These are phyloP conservation scores for Cladosporium colombiae DNA, from an alignment of 2,329 filamentous ascomycete genomes.

Conservation along the genomic window DNA sequence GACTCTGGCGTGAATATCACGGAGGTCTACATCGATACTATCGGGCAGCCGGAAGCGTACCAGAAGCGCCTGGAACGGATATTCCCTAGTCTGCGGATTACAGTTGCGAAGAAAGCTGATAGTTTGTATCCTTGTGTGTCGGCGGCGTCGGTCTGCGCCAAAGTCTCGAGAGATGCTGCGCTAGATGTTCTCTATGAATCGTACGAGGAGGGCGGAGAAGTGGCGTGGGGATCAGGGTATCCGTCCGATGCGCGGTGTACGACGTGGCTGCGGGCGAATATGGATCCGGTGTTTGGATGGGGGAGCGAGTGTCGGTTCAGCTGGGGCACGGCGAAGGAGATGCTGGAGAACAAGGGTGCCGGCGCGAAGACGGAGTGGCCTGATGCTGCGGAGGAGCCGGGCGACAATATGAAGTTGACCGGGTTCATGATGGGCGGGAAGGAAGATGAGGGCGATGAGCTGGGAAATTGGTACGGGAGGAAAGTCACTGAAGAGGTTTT, in stretches of 20 bases:
- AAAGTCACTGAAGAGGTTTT: conserved; percentile 71
- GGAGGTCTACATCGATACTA: conserved; percentile 94
- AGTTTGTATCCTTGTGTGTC: conserved; percentile 89
- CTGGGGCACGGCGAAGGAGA: conserved; percentile 92
- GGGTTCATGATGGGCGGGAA: conserved; percentile 66
- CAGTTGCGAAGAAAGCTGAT: conserved; percentile 74
- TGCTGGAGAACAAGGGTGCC: conserved; percentile 75
- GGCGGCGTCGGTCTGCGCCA: conserved; percentile 90
- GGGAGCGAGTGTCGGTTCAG: conserved; percentile 89
- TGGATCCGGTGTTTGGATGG: conserved; percentile 96
- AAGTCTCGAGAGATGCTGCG: conserved; percentile 90
- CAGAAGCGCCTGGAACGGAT: conserved; percentile 80
- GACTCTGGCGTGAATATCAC: conserved; percentile 76
- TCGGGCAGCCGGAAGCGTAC: conserved; percentile 79
- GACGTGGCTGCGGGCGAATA: conserved; percentile 78
- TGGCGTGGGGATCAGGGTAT: conserved; percentile 85
- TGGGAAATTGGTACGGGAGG: conserved; percentile 80
- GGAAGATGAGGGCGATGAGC: conserved; percentile 60
- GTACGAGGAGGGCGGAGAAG: conserved; percentile 41
- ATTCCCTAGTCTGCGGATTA: conserved; percentile 67
- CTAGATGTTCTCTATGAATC: conserved; percentile 74
- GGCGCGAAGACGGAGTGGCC: conserved; percentile 81
- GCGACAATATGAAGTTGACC: conserved; percentile 67
- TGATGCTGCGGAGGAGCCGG: conserved; percentile 63
- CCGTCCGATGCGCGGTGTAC: conserved; percentile 82